Evolutionary conservation across 2,329 filamentous ascomycete species (phyloP).

Genomic region (Monosporascus sp.): DNA sequence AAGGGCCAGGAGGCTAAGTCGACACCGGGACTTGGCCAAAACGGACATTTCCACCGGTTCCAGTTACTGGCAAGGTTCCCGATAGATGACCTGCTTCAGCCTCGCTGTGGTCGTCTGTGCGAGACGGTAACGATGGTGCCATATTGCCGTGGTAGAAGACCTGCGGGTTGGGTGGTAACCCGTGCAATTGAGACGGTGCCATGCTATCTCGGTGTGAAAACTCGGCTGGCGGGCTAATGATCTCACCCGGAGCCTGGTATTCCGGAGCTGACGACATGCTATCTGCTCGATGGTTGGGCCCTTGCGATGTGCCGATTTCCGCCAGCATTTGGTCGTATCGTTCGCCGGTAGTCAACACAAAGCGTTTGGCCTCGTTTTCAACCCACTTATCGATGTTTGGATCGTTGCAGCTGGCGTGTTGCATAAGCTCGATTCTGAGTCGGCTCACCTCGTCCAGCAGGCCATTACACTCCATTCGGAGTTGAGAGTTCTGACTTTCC

Average conservation of each 20-base stretch:
- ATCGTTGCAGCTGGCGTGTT: conserved; percentile 47
- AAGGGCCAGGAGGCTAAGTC: no score
- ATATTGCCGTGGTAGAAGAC: no score
- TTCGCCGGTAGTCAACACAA: conserved; percentile 33
- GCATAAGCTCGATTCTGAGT: conserved; percentile 48
- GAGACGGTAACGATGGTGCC: no score
- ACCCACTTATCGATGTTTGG: conserved; percentile 50
- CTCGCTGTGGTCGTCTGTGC: no score
- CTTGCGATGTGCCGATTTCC: conserved; percentile 5
- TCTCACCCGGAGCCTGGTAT: conserved; percentile 8
- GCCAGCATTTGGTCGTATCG: conserved; percentile 24
- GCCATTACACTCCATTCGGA: conserved; percentile 38
- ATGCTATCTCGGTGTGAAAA: conserved; percentile 8
- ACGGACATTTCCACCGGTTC: no score
- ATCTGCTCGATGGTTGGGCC: conserved; percentile 3
- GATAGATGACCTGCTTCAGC: no score
- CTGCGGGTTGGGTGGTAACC: no score
- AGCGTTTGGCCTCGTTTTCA: conserved; percentile 44
- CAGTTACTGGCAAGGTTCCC: no score
- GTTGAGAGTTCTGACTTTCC: conserved; percentile 36
- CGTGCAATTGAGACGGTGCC: conserved; percentile 4
- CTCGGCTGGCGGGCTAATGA: conserved; percentile 7
- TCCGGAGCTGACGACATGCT: conserved; percentile 13
- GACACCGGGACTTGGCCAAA: no score
- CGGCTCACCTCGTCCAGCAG: conserved; percentile 39